These are phyloP conservation scores for Eimeria tenella DNA, from an alignment of 169 alveolate species.

Conservation along the genomic window DNA sequence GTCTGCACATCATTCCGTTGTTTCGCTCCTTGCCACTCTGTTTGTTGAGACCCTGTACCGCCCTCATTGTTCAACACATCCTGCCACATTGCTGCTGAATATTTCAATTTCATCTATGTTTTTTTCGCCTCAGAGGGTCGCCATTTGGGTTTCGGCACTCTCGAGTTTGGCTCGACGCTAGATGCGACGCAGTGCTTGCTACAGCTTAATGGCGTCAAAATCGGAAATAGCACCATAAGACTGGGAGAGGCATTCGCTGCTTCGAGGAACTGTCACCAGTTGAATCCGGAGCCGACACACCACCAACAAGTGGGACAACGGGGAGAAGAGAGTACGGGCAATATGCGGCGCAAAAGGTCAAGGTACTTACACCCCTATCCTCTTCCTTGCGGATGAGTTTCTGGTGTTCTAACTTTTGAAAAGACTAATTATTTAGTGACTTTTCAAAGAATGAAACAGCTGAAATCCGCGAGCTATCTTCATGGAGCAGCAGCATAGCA, in stretches of 20 bases:
- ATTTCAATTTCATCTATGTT: not conserved
- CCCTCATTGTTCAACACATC: too few relatives aligned
- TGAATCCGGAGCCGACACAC: slow-evolving; percentile 23
- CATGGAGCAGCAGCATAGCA: slow-evolving; percentile 1
- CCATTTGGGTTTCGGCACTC: slow-evolving; percentile 73
- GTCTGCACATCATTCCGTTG: too few relatives aligned
- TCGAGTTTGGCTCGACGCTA: slow-evolving; percentile 61
- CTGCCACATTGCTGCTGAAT: too few relatives aligned
- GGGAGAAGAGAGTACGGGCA: not conserved
- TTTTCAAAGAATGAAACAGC: not conserved
- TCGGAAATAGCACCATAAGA: slow-evolving; percentile 67
- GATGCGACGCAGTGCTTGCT: slow-evolving; percentile 77
- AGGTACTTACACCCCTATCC: slow-evolving; percentile 60
- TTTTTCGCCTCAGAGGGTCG: slow-evolving; percentile 70
- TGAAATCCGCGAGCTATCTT: not conserved
- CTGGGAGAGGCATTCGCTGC: slow-evolving; percentile 76
- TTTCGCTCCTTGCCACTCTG: too few relatives aligned
- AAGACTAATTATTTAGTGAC: not conserved
- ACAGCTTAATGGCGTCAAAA: slow-evolving; percentile 68
- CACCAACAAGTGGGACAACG: not conserved
- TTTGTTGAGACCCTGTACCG: too few relatives aligned
- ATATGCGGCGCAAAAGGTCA: not conserved
- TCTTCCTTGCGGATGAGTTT: slow-evolving; percentile 44
- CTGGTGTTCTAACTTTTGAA: not conserved
- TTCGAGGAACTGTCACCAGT: not conserved